Evolutionary conservation across 441 rosid genomes (phyloP).

Genomic region (Pelargonium cotyledonis): DNA sequence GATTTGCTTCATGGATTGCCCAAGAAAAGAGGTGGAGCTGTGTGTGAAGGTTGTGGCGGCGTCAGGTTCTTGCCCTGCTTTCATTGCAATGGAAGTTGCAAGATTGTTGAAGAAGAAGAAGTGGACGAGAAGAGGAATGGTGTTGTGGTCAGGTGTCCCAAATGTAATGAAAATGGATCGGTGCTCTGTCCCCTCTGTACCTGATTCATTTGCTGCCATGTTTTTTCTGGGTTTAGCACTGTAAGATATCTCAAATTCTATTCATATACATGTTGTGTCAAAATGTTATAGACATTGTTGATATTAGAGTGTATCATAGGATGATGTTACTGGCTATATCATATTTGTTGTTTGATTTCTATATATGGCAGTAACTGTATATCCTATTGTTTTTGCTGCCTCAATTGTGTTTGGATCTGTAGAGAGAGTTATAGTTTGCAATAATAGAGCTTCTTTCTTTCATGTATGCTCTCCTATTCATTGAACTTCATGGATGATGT

Average conservation of each 20-base stretch:
- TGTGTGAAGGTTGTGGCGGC: conserved; percentile 71
- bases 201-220: conserved; percentile 21
- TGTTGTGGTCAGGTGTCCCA: conserved; percentile 48
- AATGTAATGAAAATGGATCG: conserved; percentile 81
- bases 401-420: no score
- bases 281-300: no score
- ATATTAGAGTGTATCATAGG: no score
- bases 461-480: no score
- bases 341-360: no score
- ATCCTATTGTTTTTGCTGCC: no score
- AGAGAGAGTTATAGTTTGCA: no score
- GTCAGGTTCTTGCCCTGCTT: conserved; percentile 75
- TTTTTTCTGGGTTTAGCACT: not conserved
- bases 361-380: no score
- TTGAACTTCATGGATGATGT: no score
- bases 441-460: no score
- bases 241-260: not conserved
- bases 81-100: conserved; percentile 69
- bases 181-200: conserved; percentile 80
- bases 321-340: no score
- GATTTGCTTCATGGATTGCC: conserved; percentile 50
- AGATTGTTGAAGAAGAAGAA: conserved; percentile 40
- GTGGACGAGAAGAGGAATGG: conserved; percentile 18
- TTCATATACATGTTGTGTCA: not conserved
- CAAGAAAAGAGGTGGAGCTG: conserved; percentile 33